Conservation (phyloP, 2,329 filamentous ascomycete genomes). For the Trichoderma sp. region DNA sequence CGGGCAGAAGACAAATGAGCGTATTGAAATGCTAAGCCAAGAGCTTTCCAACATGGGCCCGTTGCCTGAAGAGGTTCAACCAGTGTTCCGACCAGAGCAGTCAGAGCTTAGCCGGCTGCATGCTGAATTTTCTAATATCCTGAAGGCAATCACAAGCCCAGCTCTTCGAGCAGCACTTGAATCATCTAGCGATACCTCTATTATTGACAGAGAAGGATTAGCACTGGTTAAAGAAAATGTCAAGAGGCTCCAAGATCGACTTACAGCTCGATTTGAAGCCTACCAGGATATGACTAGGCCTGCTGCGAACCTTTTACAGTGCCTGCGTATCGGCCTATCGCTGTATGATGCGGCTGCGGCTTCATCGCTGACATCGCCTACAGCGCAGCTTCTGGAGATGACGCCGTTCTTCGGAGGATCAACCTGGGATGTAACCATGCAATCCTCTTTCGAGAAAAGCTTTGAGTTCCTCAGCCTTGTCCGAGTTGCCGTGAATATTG, state of each 20-base stretch:
- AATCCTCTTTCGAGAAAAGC: conserved; percentile 26
- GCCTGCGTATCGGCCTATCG: conserved; percentile 71
- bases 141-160: conserved; percentile 59
- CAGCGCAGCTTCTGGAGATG: conserved; percentile 40
- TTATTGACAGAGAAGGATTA: conserved; percentile 38
- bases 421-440: conserved; percentile 29
- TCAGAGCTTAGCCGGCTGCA: conserved; percentile 72
- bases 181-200: neutral
- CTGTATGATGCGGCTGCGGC: conserved; percentile 48
- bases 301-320: conserved; percentile 73
- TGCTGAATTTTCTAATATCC: conserved; percentile 74
- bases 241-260: conserved; percentile 65
- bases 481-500: conserved; percentile 40
- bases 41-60: conserved; percentile 63
- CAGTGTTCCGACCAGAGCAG: conserved; percentile 66
- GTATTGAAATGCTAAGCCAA: conserved; percentile 59
- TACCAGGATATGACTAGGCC: conserved; percentile 85
- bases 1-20: conserved; percentile 64
- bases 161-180: conserved; percentile 39
- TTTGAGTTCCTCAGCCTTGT: conserved; percentile 45
- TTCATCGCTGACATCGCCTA: conserved; percentile 39
- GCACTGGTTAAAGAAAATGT: conserved; percentile 55
- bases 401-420: conserved; percentile 57
- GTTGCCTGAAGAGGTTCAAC: conserved; percentile 59
- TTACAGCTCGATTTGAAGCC: conserved; percentile 66